Evolutionary conservation across 345 rosid species (phyloP).

Genomic region (Toxicodendron radicans): DNA sequence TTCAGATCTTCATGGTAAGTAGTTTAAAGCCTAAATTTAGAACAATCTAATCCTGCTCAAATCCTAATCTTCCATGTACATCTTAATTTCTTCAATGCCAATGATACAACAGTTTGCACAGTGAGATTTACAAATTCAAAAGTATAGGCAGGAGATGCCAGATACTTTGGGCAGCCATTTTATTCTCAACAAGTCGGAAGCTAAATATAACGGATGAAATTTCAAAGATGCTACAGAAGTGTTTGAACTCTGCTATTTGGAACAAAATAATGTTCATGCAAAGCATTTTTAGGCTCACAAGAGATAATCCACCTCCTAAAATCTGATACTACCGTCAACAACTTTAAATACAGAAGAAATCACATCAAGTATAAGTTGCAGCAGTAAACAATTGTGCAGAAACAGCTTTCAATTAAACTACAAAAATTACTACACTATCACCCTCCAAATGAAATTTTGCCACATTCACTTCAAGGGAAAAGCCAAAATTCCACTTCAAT

Average conservation of each 20-base stretch:
- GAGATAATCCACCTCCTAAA: background rate
- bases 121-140: background rate
- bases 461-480: background rate
- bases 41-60: background rate
- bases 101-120: background rate
- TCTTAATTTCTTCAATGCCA: background rate
- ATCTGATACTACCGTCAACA: background rate
- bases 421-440: background rate
- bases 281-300: background rate
- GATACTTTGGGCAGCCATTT: background rate
- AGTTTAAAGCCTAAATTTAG: background rate
- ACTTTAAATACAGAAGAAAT: background rate
- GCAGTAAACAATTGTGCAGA: background rate
- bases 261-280: background rate
- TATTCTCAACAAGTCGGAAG: background rate
- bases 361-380: background rate
- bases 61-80: background rate
- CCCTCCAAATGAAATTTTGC: background rate
- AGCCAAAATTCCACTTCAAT: background rate
- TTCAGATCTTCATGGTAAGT: background rate
- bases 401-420: background rate
- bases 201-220: background rate
- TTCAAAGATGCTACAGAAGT: background rate
- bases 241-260: background rate
- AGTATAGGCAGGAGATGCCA: background rate